Evolutionary conservation across 257 asterid genomes (phyloP).

Genomic region (Lantana camara): DNA sequence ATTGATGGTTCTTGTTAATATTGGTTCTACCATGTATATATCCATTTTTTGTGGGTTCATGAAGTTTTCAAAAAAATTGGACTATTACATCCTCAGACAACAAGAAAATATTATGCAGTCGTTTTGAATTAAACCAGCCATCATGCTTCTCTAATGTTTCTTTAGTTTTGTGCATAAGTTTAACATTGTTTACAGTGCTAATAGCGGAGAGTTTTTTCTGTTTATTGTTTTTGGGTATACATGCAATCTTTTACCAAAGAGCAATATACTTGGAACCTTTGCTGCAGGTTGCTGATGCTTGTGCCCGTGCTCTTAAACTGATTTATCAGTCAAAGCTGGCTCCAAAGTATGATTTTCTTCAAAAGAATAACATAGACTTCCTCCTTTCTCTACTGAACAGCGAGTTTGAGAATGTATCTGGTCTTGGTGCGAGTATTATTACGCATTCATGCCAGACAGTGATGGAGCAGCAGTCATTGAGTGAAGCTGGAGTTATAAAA

Average conservation of each 20-base stretch:
- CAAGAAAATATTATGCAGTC: neutral
- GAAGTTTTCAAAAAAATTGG: neutral
- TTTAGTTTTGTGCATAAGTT: neutral
- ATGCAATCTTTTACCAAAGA: slow-evolving; percentile 16
- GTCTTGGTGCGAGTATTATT: slow-evolving; percentile 90
- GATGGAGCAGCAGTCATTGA: slow-evolving; percentile 71
- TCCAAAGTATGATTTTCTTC: slow-evolving; percentile 75
- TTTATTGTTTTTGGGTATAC: slow-evolving; percentile 4
- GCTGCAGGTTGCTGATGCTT: slow-evolving; percentile 89
- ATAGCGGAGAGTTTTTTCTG: slow-evolving; percentile 8
- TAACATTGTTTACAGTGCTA: slow-evolving; percentile 3
- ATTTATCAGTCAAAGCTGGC: slow-evolving; percentile 89
- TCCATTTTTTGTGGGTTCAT: slow-evolving; percentile 6
- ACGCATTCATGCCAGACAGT: slow-evolving; percentile 79
- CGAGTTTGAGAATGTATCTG: slow-evolving; percentile 79
- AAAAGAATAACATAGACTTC: slow-evolving; percentile 66
- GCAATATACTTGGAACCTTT: slow-evolving; percentile 25
- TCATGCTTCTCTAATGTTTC: neutral
- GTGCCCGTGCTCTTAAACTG: slow-evolving; percentile 90
- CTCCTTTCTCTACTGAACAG: slow-evolving; percentile 70
- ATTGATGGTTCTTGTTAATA: neutral
- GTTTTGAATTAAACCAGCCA: slow-evolving; percentile 7
- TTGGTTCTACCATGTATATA: neutral
- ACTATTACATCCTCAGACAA: neutral
- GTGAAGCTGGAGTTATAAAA: slow-evolving; percentile 71